Evolutionary conservation across 2,329 filamentous ascomycete species (phyloP), one percentile per base, ranked within the genome.

Genomic region (Scolecobasidium constrictum): DNA sequence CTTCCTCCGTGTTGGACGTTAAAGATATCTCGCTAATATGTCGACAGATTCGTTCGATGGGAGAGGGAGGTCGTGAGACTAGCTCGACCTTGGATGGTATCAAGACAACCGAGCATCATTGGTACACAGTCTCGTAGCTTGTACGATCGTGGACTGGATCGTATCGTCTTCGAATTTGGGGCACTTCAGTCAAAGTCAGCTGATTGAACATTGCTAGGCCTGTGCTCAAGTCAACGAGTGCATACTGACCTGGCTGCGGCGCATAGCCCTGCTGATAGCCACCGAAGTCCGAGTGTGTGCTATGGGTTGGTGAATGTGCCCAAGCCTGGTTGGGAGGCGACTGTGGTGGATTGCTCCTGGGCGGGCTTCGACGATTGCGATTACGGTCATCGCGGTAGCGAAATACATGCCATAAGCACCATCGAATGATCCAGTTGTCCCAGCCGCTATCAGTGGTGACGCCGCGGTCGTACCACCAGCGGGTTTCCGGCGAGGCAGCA

Each of bases 361-460:
- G 12, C 2, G 18, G 18, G 15, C 16, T 9, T 5, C 13, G 20
- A 15, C 45, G 43, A 40, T 35, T 45, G 3, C 45, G 45, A 44
- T 66, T 64, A 41, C 67, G 61, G 47, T 64, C 61, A 48, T 64
- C 61, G 18, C 59, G 54, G 47, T 66, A 69, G n/a, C 68, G 63
- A 47, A 70, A 71, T 46, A 67, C 65, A 49, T 71, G 68, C 67
- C 67, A 71, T 4, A 71, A 57, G 48, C 66, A 64, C 68, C 68
- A 71, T n/a, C 63, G 57, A 21, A 68, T 68, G 28, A 71, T 63
- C 68, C 68, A 71, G 43, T 71, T 71, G 48, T 65, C 63, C 48
- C 68, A 62, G 7, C 61, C 56, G 7, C 57, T 58, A 39, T 62
- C 62, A 15, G 50, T 53, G 42, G 65, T 65, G 19, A 56, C 56